Base-by-base conservation (phyloP, 78 protist genomes). In the Bigelowiella natans region DNA sequence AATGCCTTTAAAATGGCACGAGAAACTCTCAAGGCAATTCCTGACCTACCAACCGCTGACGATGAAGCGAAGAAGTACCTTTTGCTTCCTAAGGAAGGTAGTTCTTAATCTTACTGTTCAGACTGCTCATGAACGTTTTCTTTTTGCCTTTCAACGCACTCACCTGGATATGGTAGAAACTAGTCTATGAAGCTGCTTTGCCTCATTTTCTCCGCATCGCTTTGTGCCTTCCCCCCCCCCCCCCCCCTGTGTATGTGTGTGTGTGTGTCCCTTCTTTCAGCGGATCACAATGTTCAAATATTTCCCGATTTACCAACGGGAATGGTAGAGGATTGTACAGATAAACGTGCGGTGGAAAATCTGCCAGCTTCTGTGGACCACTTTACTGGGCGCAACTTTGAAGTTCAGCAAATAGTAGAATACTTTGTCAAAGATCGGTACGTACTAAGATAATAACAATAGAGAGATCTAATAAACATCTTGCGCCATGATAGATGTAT, bases 11-110 rank as follows among this genome's bases (percentile, higher is more conserved):
- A 85, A 11, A 18, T 11, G 38, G 87, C 87, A 37, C 7, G 7
- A 11, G 38, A 28, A 11, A 37, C 7, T 11, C 51, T 85, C 51
- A 85, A 18, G 18, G 87, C 51, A 18, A 11, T 11, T 34, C 37
- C 87, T 18, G 7, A 18, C 36, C 51, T 85, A 18, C 73, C 73
- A 7, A 26, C 73, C 18, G 87, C 51, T 11, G 18, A 11, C 38
- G 51, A 85, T 37, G 87, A 85, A 18, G 87, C 36, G 38, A 85
- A 85, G 38, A 85, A 85, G 11, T 85, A 37, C 18, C 11, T 85
- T 26, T 85, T 85, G 87, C 87, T 85, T 11, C 87, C 87, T 37
- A 85, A 7, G 11, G 87, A 85, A 34, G 51, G 51, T 51, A 51
- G 73, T 18, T 26, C 18, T 51, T 26, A 26, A 51, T 26, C 18